Base-by-base conservation (phyloP, 1,284 basidiomycete species). In the Xanthoconium separans region DNA sequence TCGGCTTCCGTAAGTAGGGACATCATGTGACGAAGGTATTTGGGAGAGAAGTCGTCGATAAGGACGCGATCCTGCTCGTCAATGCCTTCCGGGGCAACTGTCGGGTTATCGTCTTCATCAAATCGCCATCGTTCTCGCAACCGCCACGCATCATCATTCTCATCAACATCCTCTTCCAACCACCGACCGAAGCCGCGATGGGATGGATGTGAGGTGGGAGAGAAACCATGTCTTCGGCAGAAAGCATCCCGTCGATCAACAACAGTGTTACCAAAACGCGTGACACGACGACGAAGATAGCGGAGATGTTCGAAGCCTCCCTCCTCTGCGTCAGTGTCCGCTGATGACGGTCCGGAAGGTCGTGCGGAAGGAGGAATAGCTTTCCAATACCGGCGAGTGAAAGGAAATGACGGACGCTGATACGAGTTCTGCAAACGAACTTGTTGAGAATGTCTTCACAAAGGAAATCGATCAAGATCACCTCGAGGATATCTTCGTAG, bases 401-500 rank as follows among this genome's bases (percentile, higher is more conserved):
- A 80, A 0, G 81, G 71, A 1, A 74, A 65, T 0, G 77, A 76
- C 1, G 73, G 73, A 9, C 77, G 70, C 62, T 89, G 86, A 61
- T 87, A 89, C 3, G 81, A 72, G 60, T 82, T 83, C 86, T 89
- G 58, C 6, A 50, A 36, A 5, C 6, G 27, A 7, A 46, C 6
- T 18, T 6, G 1, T 44, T 36, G 24, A 24, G 51, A 45, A 50
- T 24, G 10, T 15, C 13, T 7, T 24, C 0, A 20, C 53, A 45
- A 8, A n/a, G 30, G 22, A 4, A 8, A 11, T 10, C 3, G 6
- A 34, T 43, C 27, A 3, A 40, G 22, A 72, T 80, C 64, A 91
- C 86, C 72, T 95, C 92, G 58, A 91, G 81, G 50, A 80, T 78
- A 65, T 96, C 93, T 63, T 96, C 93, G 88, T 93, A 95, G 42